These are phyloP conservation scores for Polychaeton citri DNA, from an alignment of 2,329 filamentous ascomycete species.

Conservation along the genomic window DNA sequence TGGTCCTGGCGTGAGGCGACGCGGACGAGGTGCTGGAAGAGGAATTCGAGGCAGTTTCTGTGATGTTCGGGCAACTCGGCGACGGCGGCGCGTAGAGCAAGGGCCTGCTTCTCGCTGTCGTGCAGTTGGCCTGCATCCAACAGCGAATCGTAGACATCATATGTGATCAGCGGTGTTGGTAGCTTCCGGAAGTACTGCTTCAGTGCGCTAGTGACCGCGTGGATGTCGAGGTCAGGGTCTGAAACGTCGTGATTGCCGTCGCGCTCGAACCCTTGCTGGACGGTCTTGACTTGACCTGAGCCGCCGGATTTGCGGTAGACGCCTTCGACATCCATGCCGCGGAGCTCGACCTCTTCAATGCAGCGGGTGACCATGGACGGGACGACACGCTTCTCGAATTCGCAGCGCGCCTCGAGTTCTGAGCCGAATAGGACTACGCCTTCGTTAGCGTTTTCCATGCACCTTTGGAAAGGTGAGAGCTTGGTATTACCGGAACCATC, in stretches of 20 bases:
- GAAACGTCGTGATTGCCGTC: slow-evolving; percentile 72
- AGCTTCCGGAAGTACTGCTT: slow-evolving; percentile 97
- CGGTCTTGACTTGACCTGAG: slow-evolving; percentile 75
- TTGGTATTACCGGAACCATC: slow-evolving; percentile 18
- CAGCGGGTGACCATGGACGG: slow-evolving; percentile 84
- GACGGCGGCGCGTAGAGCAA: slow-evolving; percentile 60
- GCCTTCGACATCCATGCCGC: slow-evolving; percentile 94
- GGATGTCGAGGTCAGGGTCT: slow-evolving; percentile 86
- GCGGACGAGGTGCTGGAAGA: slow-evolving; percentile 83
- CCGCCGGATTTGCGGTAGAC: slow-evolving; percentile 97
- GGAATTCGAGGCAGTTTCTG: slow-evolving; percentile 78
- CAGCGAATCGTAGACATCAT: slow-evolving; percentile 79
- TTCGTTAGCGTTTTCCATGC: slow-evolving; percentile 9
- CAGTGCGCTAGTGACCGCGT: slow-evolving; percentile 84
- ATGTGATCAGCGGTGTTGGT: slow-evolving; percentile 79
- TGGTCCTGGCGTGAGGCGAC: slow-evolving; percentile 72
- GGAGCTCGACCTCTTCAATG: slow-evolving; percentile 89
- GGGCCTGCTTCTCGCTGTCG: slow-evolving; percentile 53
- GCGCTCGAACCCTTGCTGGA: slow-evolving; percentile 85
- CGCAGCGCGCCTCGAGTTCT: slow-evolving; percentile 71
- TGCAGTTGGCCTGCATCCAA: slow-evolving; percentile 55
- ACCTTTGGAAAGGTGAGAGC: not conserved
- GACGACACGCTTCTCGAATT: slow-evolving; percentile 78
- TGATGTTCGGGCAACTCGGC: slow-evolving; percentile 70
- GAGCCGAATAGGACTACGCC: slow-evolving; percentile 63